These are phyloP conservation scores for Angophora floribunda DNA, from an alignment of 345 rosid species.

Conservation along the genomic window DNA sequence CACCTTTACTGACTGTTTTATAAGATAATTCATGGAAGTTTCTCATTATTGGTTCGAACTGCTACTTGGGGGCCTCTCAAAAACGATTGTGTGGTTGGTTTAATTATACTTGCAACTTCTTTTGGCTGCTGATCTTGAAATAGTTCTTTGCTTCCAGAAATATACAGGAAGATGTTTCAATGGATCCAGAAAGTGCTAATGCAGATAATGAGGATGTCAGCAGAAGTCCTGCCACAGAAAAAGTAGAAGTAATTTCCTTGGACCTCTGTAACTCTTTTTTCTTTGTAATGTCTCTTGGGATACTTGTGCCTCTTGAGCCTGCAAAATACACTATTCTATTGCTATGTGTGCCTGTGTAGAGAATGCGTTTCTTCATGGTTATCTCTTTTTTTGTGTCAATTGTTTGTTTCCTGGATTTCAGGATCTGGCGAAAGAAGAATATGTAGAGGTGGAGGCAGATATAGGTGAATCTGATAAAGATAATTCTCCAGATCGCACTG, in stretches of 20 bases:
- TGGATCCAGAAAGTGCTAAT: constrained; percentile 38
- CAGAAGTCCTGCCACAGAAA: constrained; percentile 36
- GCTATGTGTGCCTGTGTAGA: not conserved
- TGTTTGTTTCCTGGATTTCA: constrained; percentile 15
- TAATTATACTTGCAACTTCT: not conserved
- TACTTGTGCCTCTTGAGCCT: not conserved
- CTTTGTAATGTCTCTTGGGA: not conserved
- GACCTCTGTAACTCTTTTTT: not conserved
- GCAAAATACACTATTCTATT: not conserved
- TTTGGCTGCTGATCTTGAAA: not conserved
- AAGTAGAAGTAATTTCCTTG: constrained; percentile 25
- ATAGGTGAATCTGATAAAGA: constrained; percentile 30
- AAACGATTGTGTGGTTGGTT: not conserved
- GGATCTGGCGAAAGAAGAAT: constrained; percentile 35
- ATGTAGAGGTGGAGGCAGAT: constrained; percentile 25
- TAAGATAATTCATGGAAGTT: not conserved
- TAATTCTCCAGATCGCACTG: constrained; percentile 29
- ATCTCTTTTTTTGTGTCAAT: not conserved
- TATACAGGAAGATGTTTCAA: constrained; percentile 40
- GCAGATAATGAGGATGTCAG: constrained; percentile 42
- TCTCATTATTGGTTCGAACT: not conserved
- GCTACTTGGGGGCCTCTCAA: not conserved
- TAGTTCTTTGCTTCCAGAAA: constrained; percentile 29
- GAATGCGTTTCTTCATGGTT: not conserved
- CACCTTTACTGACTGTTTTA: not conserved